These are phyloP conservation scores for Meyerozyma smithsonii DNA, from an alignment of 1,139 yeast species.

Conservation along the genomic window DNA sequence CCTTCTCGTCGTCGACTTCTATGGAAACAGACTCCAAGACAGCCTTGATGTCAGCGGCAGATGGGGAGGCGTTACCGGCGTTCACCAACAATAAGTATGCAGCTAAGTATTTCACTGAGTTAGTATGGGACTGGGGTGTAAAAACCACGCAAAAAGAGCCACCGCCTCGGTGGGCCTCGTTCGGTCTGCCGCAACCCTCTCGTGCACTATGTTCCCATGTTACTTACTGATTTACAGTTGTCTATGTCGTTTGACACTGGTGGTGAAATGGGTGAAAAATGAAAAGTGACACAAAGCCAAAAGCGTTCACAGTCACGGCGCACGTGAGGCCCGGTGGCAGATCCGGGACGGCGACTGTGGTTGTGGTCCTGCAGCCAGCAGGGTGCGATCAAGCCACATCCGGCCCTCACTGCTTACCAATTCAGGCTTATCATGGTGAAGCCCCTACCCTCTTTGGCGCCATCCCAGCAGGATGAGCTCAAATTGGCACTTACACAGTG, in stretches of 20 bases:
- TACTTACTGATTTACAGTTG: neutral
- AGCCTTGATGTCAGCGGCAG: slow-evolving; percentile 86
- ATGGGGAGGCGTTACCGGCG: slow-evolving; percentile 74
- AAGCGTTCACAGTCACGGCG: neutral
- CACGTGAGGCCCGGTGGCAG: neutral
- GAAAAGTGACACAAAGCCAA: neutral
- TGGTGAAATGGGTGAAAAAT: slow-evolving; percentile 1
- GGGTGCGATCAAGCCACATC: neutral
- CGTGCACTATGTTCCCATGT: neutral
- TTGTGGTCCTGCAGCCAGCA: neutral
- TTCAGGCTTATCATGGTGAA: neutral
- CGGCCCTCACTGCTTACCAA: neutral
- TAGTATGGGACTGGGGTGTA: neutral
- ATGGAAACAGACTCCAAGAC: slow-evolving; percentile 92
- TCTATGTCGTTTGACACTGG: neutral
- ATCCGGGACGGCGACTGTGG: too few species aligned
- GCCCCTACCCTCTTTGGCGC: neutral
- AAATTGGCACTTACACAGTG: slow-evolving; percentile 43
- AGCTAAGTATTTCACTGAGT: slow-evolving; percentile 57
- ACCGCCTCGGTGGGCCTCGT: neutral
- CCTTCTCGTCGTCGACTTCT: slow-evolving; percentile 90
- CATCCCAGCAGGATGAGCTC: slow-evolving; percentile 4
- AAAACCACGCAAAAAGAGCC: neutral
- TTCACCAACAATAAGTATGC: slow-evolving; percentile 64
- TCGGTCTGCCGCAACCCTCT: neutral